Evolutionary conservation across 441 rosid species (phyloP).

Genomic region (Bocquillonia castaneifolia): DNA sequence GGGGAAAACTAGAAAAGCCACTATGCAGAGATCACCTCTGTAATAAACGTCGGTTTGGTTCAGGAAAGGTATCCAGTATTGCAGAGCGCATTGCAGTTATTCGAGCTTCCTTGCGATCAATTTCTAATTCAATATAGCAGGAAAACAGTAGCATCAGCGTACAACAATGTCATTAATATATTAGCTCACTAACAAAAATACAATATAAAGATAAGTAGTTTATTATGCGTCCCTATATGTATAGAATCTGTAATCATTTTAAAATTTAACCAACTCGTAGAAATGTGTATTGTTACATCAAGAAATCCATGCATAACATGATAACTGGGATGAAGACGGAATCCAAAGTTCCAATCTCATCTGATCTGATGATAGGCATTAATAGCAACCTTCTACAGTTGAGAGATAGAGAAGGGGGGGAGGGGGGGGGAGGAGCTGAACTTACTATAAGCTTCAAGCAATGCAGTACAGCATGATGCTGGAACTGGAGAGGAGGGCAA

Average conservation of each 20-base stretch:
- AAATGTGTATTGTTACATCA: background rate
- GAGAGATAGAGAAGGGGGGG: background rate
- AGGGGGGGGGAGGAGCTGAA: conserved; percentile 19
- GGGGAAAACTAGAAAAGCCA: conserved; percentile 9
- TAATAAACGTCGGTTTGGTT: conserved; percentile 88
- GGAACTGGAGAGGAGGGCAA: conserved; percentile 97
- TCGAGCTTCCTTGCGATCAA: conserved; percentile 83
- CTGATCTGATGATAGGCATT: background rate
- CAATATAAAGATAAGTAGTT: background rate
- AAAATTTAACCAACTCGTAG: background rate
- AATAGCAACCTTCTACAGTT: background rate
- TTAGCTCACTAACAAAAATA: background rate
- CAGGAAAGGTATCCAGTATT: conserved; percentile 87
- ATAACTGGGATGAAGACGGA: background rate
- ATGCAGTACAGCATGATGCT: conserved; percentile 92
- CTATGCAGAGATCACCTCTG: conserved; percentile 51
- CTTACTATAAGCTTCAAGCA: conserved; percentile 95
- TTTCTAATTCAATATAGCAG: conserved; percentile 50
- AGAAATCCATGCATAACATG: conserved; percentile 9
- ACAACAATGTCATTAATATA: background rate
- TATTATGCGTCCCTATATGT: background rate
- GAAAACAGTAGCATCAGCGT: conserved; percentile 19
- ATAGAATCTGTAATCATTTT: background rate
- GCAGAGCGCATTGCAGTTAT: conserved; percentile 78
- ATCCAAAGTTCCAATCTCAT: background rate